Percentiles rank a stretch among this genome's conserved stretches.
phyloP scores from a whole-genome alignment of 2,329 filamentous ascomycete species.

The Lachnellula suecica region DNA sequence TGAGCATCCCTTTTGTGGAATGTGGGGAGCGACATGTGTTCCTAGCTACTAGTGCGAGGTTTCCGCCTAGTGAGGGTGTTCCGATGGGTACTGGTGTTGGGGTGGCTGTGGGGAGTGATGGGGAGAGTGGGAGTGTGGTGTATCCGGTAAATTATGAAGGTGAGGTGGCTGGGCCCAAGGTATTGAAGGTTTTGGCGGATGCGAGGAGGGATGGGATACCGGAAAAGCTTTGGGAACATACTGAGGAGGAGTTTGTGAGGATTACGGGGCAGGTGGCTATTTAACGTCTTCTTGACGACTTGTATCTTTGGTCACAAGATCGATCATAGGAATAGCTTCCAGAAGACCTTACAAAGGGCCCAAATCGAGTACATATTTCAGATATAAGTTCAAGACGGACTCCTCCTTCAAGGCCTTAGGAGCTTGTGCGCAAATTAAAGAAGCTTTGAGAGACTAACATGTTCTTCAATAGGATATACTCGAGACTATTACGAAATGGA shows the following conservation, averaged over 20 bases:
- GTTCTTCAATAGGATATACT: too few relatives aligned
- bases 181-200: slow-evolving; percentile 29
- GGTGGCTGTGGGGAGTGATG: slow-evolving; percentile 31
- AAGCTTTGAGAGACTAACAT: too few relatives aligned
- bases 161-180: slow-evolving; percentile 26
- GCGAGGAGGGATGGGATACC: slow-evolving; percentile 34
- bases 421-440: too few relatives aligned
- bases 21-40: slow-evolving; percentile 37
- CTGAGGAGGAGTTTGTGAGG: slow-evolving; percentile 23
- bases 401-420: too few relatives aligned
- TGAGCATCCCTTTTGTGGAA: slow-evolving; percentile 20
- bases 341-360: too few relatives aligned
- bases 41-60: slow-evolving; percentile 35
- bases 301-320: too few relatives aligned
- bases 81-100: slow-evolving; percentile 14
- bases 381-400: too few relatives aligned
- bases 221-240: slow-evolving; percentile 32
- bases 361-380: too few relatives aligned
- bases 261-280: slow-evolving; percentile 15
- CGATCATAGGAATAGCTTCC: too few relatives aligned
- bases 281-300: too few relatives aligned
- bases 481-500: too few relatives aligned
- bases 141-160: slow-evolving; percentile 31
- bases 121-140: slow-evolving; percentile 33
- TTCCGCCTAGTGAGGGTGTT: slow-evolving; percentile 21